Base-by-base conservation (phyloP, 1,284 basidiomycete genomes). In the Apiotrichum montevideense region DNA sequence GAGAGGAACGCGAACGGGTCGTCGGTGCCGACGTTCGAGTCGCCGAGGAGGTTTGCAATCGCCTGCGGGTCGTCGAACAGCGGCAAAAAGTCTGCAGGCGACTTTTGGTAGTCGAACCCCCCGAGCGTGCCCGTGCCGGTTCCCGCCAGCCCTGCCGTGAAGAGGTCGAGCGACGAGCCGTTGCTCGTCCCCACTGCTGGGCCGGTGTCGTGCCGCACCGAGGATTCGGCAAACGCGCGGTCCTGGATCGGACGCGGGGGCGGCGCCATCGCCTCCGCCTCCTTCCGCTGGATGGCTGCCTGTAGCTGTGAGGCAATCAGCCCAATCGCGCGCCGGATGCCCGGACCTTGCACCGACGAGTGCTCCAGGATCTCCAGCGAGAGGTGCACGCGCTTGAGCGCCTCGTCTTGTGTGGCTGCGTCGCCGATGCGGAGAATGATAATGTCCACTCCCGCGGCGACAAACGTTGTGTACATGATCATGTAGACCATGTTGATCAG, bases 401-500 rank as follows among this genome's bases (percentile, higher is more conserved):
- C 63, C 37, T 65, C 63, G 5, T 65, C 61, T 15, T 57, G 51
- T 29, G 57, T 52, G n/a, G 49, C 44, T 1, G 21, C 46, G 21
- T 57, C 53, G 35, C 50, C 55, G 9, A 61, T 41, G 0, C 53
- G 55, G 2, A 61, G 40, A 6, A 61, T 43, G n/a, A 57, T 54
- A 14, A 64, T 58, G 52, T 65, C 63, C 6, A 65, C 52, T 4
- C 63, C 63, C 2, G 63, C 63, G 1, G 63, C 63, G 29, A 65
- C 55, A 35, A 63, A 65, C 11, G 57, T 59, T 33, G 55, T 53
- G 57, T 65, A 65, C 59, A 63, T 63, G 51, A 59, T 54, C 50
- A 65, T 46, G 50, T 63, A 65, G 35, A 65, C 61, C 56, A 63
- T 59, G 59, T 65, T 65, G 55, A 65, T 51, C 53, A 63, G 52